These are phyloP conservation scores for Ceratocystis ficicola DNA, from an alignment of 2,329 filamentous ascomycete genomes.

Conservation along the genomic window DNA sequence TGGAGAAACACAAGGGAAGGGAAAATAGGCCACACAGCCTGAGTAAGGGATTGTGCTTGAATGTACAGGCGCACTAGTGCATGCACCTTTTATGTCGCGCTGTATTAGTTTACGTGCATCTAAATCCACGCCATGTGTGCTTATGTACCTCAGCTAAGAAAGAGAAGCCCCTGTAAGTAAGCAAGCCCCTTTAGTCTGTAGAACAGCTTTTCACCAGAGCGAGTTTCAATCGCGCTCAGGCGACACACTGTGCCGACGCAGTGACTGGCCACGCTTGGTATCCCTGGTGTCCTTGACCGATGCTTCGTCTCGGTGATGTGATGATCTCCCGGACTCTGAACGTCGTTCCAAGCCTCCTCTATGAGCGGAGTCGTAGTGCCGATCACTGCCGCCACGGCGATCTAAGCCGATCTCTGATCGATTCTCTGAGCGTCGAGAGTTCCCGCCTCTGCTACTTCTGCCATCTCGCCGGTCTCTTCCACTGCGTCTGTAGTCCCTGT, in stretches of 20 bases:
- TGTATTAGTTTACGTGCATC: not conserved
- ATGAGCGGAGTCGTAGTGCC: not conserved
- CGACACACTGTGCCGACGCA: constrained; percentile 1
- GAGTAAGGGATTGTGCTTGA: constrained; percentile 5
- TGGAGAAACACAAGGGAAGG: not conserved
- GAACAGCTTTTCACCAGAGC: not conserved
- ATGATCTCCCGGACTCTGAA: not conserved
- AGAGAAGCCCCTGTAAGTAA: not conserved
- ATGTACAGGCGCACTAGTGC: not conserved
- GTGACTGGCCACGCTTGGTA: not conserved
- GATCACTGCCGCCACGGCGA: not conserved
- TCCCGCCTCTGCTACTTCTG: not conserved
- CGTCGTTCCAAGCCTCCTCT: not conserved
- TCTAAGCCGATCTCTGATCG: not conserved
- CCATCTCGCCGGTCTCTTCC: not conserved
- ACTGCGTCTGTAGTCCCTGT: not conserved
- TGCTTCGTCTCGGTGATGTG: not conserved
- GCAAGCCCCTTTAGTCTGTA: not conserved
- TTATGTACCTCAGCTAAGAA: not conserved
- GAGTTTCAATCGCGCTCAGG: not conserved
- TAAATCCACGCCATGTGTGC: not conserved
- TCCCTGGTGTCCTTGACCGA: not conserved
- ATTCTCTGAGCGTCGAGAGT: constrained; percentile 1
- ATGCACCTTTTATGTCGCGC: not conserved
- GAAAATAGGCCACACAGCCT: not conserved